A percentile compares a stretch with the other conserved stretches of the same genome.
These are phyloP conservation scores for Glycine latifolia DNA, from an alignment of 306 rosid species.

Conservation along the genomic window DNA sequence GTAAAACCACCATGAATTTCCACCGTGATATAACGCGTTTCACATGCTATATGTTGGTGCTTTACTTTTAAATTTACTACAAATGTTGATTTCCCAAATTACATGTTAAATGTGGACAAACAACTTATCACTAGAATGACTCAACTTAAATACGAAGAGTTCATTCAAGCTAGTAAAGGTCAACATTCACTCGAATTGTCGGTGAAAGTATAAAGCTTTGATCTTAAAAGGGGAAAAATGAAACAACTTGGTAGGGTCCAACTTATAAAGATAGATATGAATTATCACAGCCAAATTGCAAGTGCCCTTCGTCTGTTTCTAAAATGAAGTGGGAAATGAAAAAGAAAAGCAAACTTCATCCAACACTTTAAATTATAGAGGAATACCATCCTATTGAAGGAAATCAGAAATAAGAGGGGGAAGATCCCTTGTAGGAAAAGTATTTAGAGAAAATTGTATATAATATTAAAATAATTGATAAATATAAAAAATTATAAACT, in stretches of 20 bases:
- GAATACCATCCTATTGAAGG: too few species aligned
- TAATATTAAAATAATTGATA: too few species aligned
- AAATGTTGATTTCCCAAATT: not conserved
- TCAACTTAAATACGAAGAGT: not conserved
- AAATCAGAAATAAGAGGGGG: too few species aligned
- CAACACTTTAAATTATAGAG: not conserved
- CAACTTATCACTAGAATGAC: not conserved
- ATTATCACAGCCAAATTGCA: not conserved
- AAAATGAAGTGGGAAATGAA: not conserved
- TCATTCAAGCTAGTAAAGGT: not conserved
- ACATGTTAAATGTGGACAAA: not conserved
- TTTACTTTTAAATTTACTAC: too few species aligned
- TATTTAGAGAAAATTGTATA: too few species aligned
- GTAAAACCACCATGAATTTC: too few species aligned
- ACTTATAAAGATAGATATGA: not conserved
- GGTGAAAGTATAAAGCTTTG: not conserved
- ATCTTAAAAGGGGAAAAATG: not conserved
- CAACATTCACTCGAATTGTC: constrained; percentile 17
- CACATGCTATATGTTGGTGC: too few species aligned
- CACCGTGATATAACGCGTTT: too few species aligned
- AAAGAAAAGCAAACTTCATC: not conserved
- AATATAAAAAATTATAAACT: not conserved
- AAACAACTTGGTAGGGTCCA: constrained; percentile 4
- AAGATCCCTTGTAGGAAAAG: too few species aligned
- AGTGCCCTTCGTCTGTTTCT: not conserved